Base-by-base conservation (phyloP, 2,329 filamentous ascomycete species). In the Nemania sp. region DNA sequence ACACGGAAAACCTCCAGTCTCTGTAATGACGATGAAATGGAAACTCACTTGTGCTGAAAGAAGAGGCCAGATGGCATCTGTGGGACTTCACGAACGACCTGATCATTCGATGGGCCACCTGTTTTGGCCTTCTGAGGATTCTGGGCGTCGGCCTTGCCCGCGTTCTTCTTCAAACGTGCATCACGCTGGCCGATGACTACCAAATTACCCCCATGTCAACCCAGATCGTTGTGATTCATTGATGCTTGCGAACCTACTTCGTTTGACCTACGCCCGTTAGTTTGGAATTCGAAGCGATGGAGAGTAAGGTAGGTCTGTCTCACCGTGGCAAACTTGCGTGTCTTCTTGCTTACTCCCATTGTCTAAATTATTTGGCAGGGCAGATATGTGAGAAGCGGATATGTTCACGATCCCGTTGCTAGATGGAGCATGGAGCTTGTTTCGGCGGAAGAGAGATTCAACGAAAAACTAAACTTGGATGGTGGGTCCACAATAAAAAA, bases 41-140 rank as follows among this genome's bases (percentile, higher is more conserved):
- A 34, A 34, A 58, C 63, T 60, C 5, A 65, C 63, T 65, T 97
- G 81, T 91, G 67, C 57, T 72, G 85, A 78, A 96, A 96, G 85
- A 96, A 96, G 77, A 96, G 87, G 64, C 87, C 85, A 18, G 90
- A 91, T 12, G 91, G 90, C 72, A 90, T 89, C 79, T 95, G 90
- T 5, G 90, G 89, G 81, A 91, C 86, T 77, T 93, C 89, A 68
- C 90, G 87, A 54, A 94, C 84, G 56, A 92, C 78, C 62, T 62
- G 62, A 42, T 91, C 85, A 69, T 81, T 80, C 10, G 80, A 78
- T 32, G 76, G 76, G 53, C 64, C 65, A 29, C 78, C 73, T 13
- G 81, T 74, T 72, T 84, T 84, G 74, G 84, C 83, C 72, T 83
- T 87, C 66, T 86, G 81, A 57, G 84, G 82, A 67, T 83, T 79